These are phyloP conservation scores for Aspergillus quadrilineatus DNA, from an alignment of 2,329 filamentous ascomycete species.

Conservation along the genomic window DNA sequence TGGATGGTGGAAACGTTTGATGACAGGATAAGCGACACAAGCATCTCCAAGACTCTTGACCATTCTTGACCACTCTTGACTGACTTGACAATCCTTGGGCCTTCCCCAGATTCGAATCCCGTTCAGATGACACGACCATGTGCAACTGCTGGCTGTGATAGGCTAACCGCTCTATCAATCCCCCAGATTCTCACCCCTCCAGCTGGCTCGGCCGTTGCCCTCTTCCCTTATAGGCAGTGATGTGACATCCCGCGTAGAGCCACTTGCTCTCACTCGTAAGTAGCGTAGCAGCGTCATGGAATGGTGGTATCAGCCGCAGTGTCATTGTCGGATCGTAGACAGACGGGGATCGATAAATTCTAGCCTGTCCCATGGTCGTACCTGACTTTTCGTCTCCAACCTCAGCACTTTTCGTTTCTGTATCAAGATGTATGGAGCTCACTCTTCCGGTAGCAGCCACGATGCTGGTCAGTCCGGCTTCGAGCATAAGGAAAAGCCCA, in stretches of 20 bases:
- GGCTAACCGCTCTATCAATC: not conserved
- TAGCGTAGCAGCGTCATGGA: not conserved
- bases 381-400: not conserved
- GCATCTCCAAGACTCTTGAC: conserved; percentile 1
- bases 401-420: not conserved
- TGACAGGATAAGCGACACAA: not conserved
- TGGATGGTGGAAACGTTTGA: not conserved
- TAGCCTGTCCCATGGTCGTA: not conserved
- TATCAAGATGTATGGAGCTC: not conserved
- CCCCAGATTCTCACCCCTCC: not conserved
- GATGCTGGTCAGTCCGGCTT: conserved; percentile 2
- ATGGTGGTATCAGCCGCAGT: not conserved
- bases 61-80: conserved; percentile 5
- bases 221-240: not conserved
- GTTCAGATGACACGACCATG: conserved; percentile 5
- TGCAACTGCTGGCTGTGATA: not conserved
- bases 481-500: conserved; percentile 20
- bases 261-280: conserved; percentile 2
- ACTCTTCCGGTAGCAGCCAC: conserved; percentile 1
- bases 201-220: not conserved
- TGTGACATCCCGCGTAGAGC: not conserved
- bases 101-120: not conserved
- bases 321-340: not conserved
- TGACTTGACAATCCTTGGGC: not conserved
- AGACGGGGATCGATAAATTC: not conserved